A percentile compares a stretch with the other conserved stretches of the same genome.
These are phyloP conservation scores for Williopsis jadinii DNA, from an alignment of 1,139 yeast species.

Conservation along the genomic window DNA sequence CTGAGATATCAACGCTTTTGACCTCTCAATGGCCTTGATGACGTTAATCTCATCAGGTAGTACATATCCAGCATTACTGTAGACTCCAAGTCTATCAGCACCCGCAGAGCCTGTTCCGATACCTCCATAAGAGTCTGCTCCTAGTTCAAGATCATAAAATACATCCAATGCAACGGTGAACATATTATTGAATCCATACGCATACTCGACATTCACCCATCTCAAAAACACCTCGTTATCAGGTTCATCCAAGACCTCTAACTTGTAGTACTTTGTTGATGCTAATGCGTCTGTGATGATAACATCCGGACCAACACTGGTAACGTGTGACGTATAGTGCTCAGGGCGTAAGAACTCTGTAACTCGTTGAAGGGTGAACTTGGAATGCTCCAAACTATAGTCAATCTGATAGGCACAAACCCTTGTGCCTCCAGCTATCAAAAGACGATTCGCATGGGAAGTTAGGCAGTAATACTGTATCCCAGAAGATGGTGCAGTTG, in stretches of 20 bases:
- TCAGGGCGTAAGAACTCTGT: slow-evolving; percentile 10
- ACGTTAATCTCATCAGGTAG: slow-evolving; percentile 18
- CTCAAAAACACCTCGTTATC: slow-evolving; percentile 9
- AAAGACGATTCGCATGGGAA: slow-evolving; percentile 17
- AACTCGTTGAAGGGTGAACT: slow-evolving; percentile 14
- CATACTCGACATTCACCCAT: slow-evolving; percentile 6
- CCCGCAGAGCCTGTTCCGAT: slow-evolving; percentile 2
- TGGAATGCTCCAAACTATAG: slow-evolving; percentile 19
- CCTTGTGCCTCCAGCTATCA: slow-evolving; percentile 19
- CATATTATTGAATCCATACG: slow-evolving; percentile 2
- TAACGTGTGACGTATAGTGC: slow-evolving; percentile 2
- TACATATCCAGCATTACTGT: slow-evolving; percentile 10
- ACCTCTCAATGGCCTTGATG: slow-evolving; percentile 5
- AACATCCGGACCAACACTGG: slow-evolving; percentile 15
- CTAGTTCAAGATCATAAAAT: slow-evolving; percentile 5
- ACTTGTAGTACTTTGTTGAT: slow-evolving; percentile 7
- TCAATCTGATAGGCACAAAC: slow-evolving; percentile 17
- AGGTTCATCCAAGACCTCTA: slow-evolving; percentile 10
- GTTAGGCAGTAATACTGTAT: slow-evolving; percentile 12
- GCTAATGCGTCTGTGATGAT: slow-evolving; percentile 17
- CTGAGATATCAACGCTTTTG: too few species aligned
- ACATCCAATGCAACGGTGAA: slow-evolving; percentile 14
- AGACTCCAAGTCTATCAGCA: neutral
- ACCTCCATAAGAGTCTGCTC: slow-evolving; percentile 15
- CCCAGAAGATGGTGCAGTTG: slow-evolving; percentile 9